A percentile compares a stretch with the other conserved stretches of the same genome.
Evolutionary conservation across 352 stramenopile genomes (phyloP).

Genomic region (Phytophthora tubulina): DNA sequence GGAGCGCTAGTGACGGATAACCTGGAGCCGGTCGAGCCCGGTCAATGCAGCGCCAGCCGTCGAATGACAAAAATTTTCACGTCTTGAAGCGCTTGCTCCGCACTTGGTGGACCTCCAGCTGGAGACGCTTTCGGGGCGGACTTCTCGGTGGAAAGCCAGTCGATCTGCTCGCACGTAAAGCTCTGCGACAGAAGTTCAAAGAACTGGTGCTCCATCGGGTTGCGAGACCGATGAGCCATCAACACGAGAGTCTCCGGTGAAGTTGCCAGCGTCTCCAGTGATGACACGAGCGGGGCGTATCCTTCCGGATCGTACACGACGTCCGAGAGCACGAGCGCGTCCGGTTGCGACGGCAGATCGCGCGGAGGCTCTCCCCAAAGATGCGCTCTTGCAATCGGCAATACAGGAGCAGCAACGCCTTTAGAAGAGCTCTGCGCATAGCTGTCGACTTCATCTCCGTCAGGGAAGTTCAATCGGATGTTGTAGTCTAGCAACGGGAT

Average conservation of each 20-base stretch:
- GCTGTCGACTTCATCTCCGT: not conserved
- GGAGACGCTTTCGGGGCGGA: conserved; percentile 18
- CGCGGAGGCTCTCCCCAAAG: conserved; percentile 63
- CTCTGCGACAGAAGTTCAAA: conserved; percentile 64
- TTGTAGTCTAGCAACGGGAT: conserved; percentile 84
- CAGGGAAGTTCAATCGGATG: conserved; percentile 69
- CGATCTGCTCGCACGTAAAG: conserved; percentile 59
- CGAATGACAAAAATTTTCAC: conserved; percentile 78
- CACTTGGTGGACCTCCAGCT: conserved; percentile 25
- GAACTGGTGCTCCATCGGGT: conserved; percentile 86
- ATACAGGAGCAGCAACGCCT: conserved; percentile 19
- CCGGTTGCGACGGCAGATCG: conserved; percentile 50
- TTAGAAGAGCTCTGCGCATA: conserved; percentile 23
- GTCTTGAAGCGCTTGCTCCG: conserved; percentile 58
- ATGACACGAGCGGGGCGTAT: conserved; percentile 72
- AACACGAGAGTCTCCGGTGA: conserved; percentile 57
- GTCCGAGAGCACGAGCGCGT: conserved; percentile 82
- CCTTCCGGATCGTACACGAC: conserved; percentile 86
- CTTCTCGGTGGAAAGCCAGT: conserved; percentile 50
- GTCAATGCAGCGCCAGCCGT: conserved; percentile 35
- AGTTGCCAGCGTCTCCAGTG: conserved; percentile 53
- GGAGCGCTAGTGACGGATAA: conserved; percentile 16
- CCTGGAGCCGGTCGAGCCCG: conserved; percentile 19
- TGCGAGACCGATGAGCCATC: conserved; percentile 82
- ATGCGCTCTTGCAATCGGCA: conserved; percentile 49